Base-by-base conservation (phyloP, 306 rosid genomes). In the Quercus glauca region DNA sequence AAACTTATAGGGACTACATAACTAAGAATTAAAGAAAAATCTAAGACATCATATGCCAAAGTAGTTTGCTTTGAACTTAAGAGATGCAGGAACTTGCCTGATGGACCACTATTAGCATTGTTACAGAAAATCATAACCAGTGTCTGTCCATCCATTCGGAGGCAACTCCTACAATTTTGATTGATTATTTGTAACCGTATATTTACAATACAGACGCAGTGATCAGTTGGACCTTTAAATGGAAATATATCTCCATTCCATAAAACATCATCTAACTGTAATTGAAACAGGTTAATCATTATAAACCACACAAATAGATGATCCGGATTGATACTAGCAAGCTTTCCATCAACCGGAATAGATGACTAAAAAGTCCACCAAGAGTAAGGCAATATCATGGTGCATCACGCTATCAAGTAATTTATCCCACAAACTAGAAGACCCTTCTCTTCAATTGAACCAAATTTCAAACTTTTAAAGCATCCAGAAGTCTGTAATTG, bases 91-190 rank as follows among this genome's bases (percentile, higher is more conserved):
- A n/a, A 81, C 95, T 81, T 85, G 82, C 98, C 97, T 85, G 93
- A 85, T 78, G 83, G 81, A 55, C 97, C 93, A 80, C 97, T 97
- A 80, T 94, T 93, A 31, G 87, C 97, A 73, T 83, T 94, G 81
- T 94, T 92, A 73, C 80, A 84, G 84, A 94, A 94, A 61, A 94
- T 89, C 88, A 92, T 94, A 69, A 89, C 82, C 85, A 91, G 87
- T 26, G 97, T 94, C 75, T 93, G 97, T 72, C 99, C 99, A 85
- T 94, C 99, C 92, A 94, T 92, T 91, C 87, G 91, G 81, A 94
- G 92, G 87, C 90, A 94, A 74, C 94, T 92, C 72, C 63, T 86
- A 68, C 92, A 94, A 74, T 92, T 90, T 78, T 92, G 93, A 85
- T 92, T 41, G 45, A 41, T 41, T 41, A 41, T 41, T 41, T 41